Percentiles rank a stretch among this genome's conserved stretches.
Conservation (phyloP, 257 asterid species). For the Przewalskia tangutica region DNA sequence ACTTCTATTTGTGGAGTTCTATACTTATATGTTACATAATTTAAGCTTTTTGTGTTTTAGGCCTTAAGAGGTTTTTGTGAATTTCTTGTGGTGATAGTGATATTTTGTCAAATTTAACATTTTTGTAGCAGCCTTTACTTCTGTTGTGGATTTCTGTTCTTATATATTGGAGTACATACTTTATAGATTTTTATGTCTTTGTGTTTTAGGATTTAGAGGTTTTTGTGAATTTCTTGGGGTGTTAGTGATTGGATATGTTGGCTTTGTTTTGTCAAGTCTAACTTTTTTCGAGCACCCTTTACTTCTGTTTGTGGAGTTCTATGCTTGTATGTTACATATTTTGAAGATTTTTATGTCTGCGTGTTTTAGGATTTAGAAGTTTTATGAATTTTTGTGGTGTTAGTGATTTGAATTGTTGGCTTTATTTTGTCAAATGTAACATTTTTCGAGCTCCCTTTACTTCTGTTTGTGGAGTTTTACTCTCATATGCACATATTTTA, state of each 20-base stretch:
- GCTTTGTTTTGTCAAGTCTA: background rate
- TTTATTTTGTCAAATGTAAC: background rate
- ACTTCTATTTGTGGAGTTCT: background rate
- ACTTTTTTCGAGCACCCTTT: background rate
- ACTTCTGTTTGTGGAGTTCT: background rate
- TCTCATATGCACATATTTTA: background rate
- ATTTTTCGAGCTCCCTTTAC: background rate
- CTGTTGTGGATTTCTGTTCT: background rate
- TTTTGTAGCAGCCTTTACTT: slow-evolving; percentile 2
- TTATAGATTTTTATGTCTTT: background rate
- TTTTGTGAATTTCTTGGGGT: background rate
- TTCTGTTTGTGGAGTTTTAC: background rate
- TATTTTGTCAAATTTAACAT: background rate
- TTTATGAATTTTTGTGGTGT: background rate
- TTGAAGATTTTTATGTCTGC: background rate
- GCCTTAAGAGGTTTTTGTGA: background rate
- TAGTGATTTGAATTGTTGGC: background rate
- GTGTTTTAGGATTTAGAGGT: background rate
- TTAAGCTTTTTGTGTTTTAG: background rate
- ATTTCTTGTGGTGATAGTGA: background rate
- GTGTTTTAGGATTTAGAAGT: background rate
- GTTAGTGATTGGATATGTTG: background rate
- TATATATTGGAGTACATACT: background rate
- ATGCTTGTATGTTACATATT: background rate
- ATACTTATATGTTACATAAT: background rate